A percentile compares a stretch with the other conserved stretches of the same genome.
Conservation (phyloP, 495 filamentous ascomycete species). For the Astrothelium macrocarpum region DNA sequence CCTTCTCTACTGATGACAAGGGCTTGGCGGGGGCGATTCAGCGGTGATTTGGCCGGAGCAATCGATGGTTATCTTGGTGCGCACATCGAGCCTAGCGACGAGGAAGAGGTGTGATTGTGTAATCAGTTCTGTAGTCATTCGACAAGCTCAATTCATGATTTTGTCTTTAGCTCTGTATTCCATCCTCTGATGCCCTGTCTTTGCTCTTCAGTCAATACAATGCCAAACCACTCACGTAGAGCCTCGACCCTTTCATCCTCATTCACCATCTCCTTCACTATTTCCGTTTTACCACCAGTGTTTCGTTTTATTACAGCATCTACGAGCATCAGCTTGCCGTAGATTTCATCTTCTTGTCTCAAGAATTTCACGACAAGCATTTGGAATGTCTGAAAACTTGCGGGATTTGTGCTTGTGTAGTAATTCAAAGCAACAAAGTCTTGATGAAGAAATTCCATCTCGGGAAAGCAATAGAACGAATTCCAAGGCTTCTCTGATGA, state of each 20-base stretch:
- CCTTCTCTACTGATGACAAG: not conserved
- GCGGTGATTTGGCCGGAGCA: not conserved
- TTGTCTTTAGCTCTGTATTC: not conserved
- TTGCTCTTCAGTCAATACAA: constrained; percentile 25
- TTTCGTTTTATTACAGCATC: constrained; percentile 49
- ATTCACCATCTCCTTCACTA: constrained; percentile 19
- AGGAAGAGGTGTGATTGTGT: too few species aligned
- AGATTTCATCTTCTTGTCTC: constrained; percentile 29
- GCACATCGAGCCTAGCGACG: not conserved
- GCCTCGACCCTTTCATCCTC: constrained; percentile 29
- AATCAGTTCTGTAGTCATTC: too few species aligned
- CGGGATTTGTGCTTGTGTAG: constrained; percentile 38
- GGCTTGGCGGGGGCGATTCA: not conserved
- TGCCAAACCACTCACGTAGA: constrained; percentile 25
- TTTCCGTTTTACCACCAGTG: constrained; percentile 38
- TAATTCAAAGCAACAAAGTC: constrained; percentile 62
- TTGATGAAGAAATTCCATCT: constrained; percentile 48
- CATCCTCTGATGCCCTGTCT: constrained; percentile 23
- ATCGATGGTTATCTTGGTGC: not conserved
- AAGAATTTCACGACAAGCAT: constrained; percentile 50
- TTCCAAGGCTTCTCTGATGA: constrained; percentile 40
- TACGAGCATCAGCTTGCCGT: constrained; percentile 51
- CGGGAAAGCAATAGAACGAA: constrained; percentile 49
- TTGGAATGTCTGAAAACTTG: constrained; percentile 40
- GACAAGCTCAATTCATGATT: too few species aligned